A percentile compares a stretch with the other conserved stretches of the same genome.
phyloP scores from a whole-genome alignment of 75 land plant genomes.

The Larix kaempferi region DNA sequence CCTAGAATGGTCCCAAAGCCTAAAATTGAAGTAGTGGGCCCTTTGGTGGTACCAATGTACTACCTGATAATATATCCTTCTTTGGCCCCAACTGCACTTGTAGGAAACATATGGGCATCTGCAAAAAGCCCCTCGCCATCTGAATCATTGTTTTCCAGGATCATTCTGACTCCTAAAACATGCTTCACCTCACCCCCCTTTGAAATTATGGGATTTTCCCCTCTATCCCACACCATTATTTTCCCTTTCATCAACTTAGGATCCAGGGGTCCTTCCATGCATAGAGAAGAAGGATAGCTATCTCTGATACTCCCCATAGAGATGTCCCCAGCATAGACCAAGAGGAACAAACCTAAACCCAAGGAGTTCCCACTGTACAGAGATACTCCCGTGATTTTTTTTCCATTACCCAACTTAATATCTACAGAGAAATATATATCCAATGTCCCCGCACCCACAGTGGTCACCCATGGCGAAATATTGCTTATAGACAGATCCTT shows the following conservation, averaged over 20 bases:
- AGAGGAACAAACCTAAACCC: conserved; percentile 9
- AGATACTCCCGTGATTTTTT: conserved; percentile 35
- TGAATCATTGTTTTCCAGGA: conserved; percentile 12
- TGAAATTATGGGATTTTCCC: not conserved
- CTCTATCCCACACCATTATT: conserved; percentile 20
- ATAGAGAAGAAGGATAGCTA: conserved; percentile 2
- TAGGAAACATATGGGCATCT: conserved; percentile 33
- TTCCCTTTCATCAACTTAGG: conserved; percentile 25
- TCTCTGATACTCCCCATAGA: not conserved
- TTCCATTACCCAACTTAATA: conserved; percentile 70
- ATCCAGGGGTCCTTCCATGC: conserved; percentile 21
- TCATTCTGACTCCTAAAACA: conserved; percentile 37
- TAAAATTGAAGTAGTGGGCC: conserved; percentile 13
- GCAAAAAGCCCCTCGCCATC: conserved; percentile 37
- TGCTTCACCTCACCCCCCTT: conserved; percentile 24
- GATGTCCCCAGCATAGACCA: conserved; percentile 12
- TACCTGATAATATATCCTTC: conserved; percentile 12
- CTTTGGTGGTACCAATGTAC: conserved; percentile 6
- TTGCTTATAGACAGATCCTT: conserved; percentile 75
- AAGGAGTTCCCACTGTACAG: conserved; percentile 12
- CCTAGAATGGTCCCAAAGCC: conserved; percentile 15
- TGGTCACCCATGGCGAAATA: conserved; percentile 87
- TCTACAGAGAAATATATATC: conserved; percentile 87
- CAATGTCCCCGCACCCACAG: conserved; percentile 94
- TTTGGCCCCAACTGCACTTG: conserved; percentile 22